Percentiles rank a stretch among this genome's conserved stretches.
These are phyloP conservation scores for Phialemonium atrogriseum DNA, from an alignment of 2,329 filamentous ascomycete genomes.

Conservation along the genomic window DNA sequence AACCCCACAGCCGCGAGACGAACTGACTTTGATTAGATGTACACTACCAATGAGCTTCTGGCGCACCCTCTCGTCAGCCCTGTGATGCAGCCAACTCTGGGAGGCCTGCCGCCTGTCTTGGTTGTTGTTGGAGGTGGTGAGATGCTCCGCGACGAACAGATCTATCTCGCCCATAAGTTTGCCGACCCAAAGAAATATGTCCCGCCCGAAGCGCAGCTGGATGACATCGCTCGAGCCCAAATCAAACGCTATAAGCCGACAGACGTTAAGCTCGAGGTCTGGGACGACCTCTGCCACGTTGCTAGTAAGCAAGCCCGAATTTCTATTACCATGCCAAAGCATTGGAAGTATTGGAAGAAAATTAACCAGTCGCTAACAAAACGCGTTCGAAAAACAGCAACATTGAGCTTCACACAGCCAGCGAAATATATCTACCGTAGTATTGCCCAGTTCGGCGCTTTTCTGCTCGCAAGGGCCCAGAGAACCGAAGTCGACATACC, in stretches of 20 bases:
- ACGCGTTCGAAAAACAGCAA: no score
- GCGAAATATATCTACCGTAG: constrained; percentile 95
- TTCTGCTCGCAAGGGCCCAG: constrained; percentile 79
- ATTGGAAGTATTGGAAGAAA: no score
- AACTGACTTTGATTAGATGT: constrained; percentile 42
- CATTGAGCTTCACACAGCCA: constrained; percentile 90
- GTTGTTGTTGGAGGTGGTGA: constrained; percentile 86
- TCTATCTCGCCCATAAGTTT: constrained; percentile 91
- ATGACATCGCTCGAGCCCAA: constrained; percentile 50
- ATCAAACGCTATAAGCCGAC: constrained; percentile 70
- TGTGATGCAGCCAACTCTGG: constrained; percentile 77
- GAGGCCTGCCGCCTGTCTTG: constrained; percentile 79
- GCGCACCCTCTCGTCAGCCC: constrained; percentile 87
- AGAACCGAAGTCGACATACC: constrained; percentile 71
- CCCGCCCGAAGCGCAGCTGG: constrained; percentile 54
- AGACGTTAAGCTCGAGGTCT: constrained; percentile 88
- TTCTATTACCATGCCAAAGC: no score
- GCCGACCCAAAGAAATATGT: constrained; percentile 74
- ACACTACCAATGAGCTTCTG: constrained; percentile 75
- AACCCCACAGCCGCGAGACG: no score
- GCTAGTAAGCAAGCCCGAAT: no score
- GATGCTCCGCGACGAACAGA: constrained; percentile 84
- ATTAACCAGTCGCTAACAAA: no score
- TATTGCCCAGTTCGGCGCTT: constrained; percentile 87
- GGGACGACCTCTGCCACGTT: constrained; percentile 93